phyloP scores from a whole-genome alignment of 495 filamentous ascomycete species.

The Talaromyces thailandensis region DNA sequence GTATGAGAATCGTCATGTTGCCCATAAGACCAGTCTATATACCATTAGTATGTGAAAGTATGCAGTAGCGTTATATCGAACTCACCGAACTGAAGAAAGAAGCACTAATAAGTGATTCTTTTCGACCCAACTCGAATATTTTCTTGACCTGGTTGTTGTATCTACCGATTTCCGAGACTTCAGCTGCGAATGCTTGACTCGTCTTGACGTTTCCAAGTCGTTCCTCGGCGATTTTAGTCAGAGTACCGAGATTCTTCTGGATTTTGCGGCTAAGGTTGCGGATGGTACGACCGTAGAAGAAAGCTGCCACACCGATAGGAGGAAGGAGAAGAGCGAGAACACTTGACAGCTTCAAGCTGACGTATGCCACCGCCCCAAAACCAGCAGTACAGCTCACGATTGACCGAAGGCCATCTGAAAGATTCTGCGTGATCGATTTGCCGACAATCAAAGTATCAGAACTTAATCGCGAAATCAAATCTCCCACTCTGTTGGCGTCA shows the following conservation, averaged over 20 bases:
- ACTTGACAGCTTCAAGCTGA: conserved; percentile 82
- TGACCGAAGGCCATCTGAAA: conserved; percentile 86
- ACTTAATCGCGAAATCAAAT: conserved; percentile 88
- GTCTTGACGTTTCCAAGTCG: conserved; percentile 91
- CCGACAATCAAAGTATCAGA: conserved; percentile 96
- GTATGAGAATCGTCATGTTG: conserved; percentile 90
- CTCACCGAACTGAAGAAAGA: conserved; percentile 76
- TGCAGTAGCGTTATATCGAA: background rate
- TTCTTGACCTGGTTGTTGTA: conserved; percentile 89
- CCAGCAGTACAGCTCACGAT: conserved; percentile 83
- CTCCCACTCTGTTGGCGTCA: conserved; percentile 92
- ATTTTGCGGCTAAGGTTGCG: conserved; percentile 82
- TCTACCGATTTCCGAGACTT: conserved; percentile 76
- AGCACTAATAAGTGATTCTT: conserved; percentile 78
- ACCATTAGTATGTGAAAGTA: background rate
- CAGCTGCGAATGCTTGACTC: conserved; percentile 89
- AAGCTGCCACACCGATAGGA: conserved; percentile 81
- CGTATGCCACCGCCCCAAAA: conserved; percentile 83
- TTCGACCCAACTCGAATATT: conserved; percentile 80
- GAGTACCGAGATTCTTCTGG: conserved; percentile 80
- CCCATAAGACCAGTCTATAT: conserved; percentile 74
- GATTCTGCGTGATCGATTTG: conserved; percentile 95
- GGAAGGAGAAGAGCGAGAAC: conserved; percentile 82
- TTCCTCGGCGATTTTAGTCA: conserved; percentile 96
- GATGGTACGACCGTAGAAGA: conserved; percentile 82